Base-by-base conservation (phyloP, 1,139 yeast species). In the Wickerhamomyces sp. region DNA sequence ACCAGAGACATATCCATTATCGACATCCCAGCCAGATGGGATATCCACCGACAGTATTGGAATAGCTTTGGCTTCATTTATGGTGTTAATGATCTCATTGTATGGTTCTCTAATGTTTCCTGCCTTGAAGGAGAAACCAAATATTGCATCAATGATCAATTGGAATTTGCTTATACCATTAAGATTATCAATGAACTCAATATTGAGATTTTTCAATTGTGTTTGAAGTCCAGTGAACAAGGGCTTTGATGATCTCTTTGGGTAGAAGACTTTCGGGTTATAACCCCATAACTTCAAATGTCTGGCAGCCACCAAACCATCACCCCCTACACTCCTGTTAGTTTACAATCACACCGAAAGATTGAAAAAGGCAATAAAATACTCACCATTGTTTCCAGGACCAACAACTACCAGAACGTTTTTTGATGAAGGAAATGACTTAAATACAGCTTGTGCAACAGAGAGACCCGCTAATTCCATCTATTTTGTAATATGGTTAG, bases 1-100 rank as follows among this genome's bases (percentile, higher is more conserved):
- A 30, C 73, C 75, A 1, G 64, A 61, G 0, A 63, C 57, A 0
- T 95, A 96, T 0, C 99, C 99, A 6, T 73, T 60, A 59, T 93
- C 95, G 7, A 93, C 98, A 61, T 90, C 94, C 99, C 99, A 93
- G 0, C 97, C 96, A 0, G 95, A 85, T 0, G 99, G 99, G 37
- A 91, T 81, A 61, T 93, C 99, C 1, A 93, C 87, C 0, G 95
- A 80, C 0, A 88, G 78, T 4, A 91, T 76, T 0, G 89, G 90
- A 0, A 65, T 56, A 10, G 71, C 62, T 10, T 63, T 55, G 6
- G 55, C 45, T 4, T 66, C 56, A 27, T 72, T 63, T 57, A 91
- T 67, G 36, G 69, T 66, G 5, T 63, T 57, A 45, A 93, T 72
- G 31, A 85, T 75, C 0, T 71, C 70, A 36, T 76, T 79, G 62